A percentile compares a stretch with the other conserved stretches of the same genome.
phyloP scores from a whole-genome alignment of 176 grass and related monocot species.

The Eragrostis curvula region DNA sequence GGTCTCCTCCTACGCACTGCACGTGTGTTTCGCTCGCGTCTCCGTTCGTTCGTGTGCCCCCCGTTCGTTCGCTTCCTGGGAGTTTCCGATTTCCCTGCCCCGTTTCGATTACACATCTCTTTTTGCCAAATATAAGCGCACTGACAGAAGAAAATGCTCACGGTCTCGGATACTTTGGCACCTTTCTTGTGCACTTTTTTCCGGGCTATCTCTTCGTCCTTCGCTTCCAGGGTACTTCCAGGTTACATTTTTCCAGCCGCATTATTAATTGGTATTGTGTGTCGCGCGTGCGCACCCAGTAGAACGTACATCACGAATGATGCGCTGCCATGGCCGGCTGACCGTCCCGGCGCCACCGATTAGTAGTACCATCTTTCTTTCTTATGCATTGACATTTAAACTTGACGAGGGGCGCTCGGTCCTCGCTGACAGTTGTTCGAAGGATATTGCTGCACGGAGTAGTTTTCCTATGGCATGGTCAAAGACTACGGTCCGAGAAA shows the following conservation, averaged over 20 bases:
- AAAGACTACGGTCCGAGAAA: neutral
- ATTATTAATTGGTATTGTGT: neutral
- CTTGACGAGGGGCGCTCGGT: neutral
- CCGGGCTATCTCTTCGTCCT: neutral
- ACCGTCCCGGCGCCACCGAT: neutral
- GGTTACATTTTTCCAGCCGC: neutral
- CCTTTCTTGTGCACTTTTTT: neutral
- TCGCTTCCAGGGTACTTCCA: neutral
- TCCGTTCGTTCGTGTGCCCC: no score
- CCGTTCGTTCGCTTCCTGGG: conserved; percentile 1
- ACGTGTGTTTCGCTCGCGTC: neutral
- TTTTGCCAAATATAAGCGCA: neutral
- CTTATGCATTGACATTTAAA: neutral
- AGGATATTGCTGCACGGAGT: neutral
- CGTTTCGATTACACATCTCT: neutral
- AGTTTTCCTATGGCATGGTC: neutral
- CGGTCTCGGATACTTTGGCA: no score
- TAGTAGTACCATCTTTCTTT: neutral
- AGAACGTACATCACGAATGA: neutral
- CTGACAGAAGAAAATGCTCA: neutral
- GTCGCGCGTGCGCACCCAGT: neutral
- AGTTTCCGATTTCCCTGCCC: neutral
- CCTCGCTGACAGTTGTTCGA: neutral
- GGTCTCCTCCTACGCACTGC: neutral
- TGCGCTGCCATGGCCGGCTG: neutral